Base-by-base conservation (phyloP, 2,329 filamentous ascomycete species). In the Tolypocladium cylindrosporum region DNA sequence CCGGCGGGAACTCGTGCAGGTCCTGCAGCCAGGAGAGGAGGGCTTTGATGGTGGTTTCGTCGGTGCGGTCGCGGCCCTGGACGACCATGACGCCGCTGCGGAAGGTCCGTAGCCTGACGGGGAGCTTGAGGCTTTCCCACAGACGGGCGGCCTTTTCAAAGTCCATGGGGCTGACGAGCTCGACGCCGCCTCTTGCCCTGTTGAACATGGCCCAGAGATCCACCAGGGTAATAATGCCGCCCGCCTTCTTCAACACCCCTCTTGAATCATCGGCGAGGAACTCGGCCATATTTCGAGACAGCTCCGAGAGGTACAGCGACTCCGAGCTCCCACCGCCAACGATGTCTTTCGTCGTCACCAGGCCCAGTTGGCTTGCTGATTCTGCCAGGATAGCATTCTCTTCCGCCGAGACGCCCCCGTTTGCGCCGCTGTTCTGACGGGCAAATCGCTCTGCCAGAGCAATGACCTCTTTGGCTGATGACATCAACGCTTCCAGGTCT, bases 161-260 rank as follows among this genome's bases (percentile, higher is more conserved):
- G 67, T 99, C 94, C 21, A 85, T 78, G 0, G 94, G 94, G 63
- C 90, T 96, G 55, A 97, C 89, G 19, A 99, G 83, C 71, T 99
- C 94, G 19, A 99, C 93, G 9, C 93, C 94, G 55, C 93, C 93
- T 57, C 93, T 84, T 37, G 90, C 91, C 40, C 93, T 85, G 72
- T 99, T 99, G 77, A 97, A 97, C 62, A 95, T 85, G 36, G 91
- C 90, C 91, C 91, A 97, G 0, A 96, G 79, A 68, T 97, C 92
- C 14, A 96, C 91, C 1, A 97, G 78, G 42, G 85, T 93, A 69
- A 96, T 89, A 65, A 96, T 94, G 1, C 92, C 92, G 6, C 91
- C 92, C 54, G 92, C 88, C 61, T 84, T 86, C 58, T 85, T 85
- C 27, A 96, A 76, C 1, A 96, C 81, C 0, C 90, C 90, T 57